A percentile compares a stretch with the other conserved stretches of the same genome.
phyloP scores from a whole-genome alignment of 2,329 filamentous ascomycete species.

The Onygenales sp. region DNA sequence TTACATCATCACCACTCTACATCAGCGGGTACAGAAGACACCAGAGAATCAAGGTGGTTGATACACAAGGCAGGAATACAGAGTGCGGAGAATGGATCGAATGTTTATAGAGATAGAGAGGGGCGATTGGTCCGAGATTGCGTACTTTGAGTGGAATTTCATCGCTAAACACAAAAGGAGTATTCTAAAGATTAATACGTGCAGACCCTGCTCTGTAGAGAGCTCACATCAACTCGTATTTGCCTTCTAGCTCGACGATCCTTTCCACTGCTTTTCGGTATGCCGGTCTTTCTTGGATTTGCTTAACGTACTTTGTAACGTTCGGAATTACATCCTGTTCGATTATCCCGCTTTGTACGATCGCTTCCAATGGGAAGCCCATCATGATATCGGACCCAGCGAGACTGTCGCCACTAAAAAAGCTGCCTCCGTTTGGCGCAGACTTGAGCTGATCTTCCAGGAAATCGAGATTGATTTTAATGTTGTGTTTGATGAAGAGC shows the following conservation, averaged over 20 bases:
- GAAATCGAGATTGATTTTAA: constrained; percentile 34
- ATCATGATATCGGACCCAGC: constrained; percentile 40
- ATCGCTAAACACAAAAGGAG: too few relatives aligned
- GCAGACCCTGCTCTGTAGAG: too few relatives aligned
- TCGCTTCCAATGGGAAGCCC: constrained; percentile 36
- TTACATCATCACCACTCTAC: too few relatives aligned
- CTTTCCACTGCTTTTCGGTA: constrained; percentile 21
- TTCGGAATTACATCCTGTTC: constrained; percentile 27
- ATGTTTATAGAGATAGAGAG: too few relatives aligned
- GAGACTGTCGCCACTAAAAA: constrained; percentile 34
- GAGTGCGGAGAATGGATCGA: too few relatives aligned
- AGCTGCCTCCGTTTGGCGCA: constrained; percentile 29
- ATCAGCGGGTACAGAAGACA: too few relatives aligned
- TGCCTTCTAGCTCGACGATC: constrained; percentile 20
- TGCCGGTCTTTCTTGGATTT: constrained; percentile 19
- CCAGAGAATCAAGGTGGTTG: too few relatives aligned
- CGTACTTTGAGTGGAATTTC: too few relatives aligned
- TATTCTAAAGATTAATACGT: too few relatives aligned
- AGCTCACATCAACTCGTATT: neutral
- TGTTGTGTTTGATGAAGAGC: constrained; percentile 30
- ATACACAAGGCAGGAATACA: too few relatives aligned
- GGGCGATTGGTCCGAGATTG: too few relatives aligned
- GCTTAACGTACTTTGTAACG: constrained; percentile 18
- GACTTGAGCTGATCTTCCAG: constrained; percentile 36
- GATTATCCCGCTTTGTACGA: constrained; percentile 22